Evolutionary conservation across 192 early-diverging fungal species (phyloP), one percentile per base, ranked within the genome.

Genomic region (Thoreauomyces humboldtii): DNA sequence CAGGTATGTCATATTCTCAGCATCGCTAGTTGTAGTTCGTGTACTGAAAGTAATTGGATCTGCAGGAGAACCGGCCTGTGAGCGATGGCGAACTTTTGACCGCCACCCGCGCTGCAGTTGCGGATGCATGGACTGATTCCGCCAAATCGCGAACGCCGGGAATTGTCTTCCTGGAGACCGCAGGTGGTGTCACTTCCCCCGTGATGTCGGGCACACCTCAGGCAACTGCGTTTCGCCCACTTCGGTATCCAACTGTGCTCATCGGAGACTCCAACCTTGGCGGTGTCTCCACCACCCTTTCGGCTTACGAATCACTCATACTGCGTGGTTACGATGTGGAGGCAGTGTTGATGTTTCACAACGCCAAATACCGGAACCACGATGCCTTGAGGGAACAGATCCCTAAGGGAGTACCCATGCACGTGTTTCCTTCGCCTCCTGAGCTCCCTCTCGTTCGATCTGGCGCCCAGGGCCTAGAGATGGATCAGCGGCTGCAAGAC

Each of bases 201-300:
- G 76, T 86, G 14, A 88, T 87, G 81, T 89, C 86, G 42, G 87
- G 89, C 28, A 86, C 83, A 35, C 51, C 83, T 9, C 91, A 93
- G 71, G 76, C 77, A 27, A 81, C 80, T 21, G 83, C 90, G 50
- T 91, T 86, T 70, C 80, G 88, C 24, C 73, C 85, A 0, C 71
- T 93, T 7, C 76, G 87, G 7, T 54, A 88, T 12, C 88, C 89
- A n/a, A 79, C 80, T 19, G 56, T 93, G 28, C 75, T 93, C 0
- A 69, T 93, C 19, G 91, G 91, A 12, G 91, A 93, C 63, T 69
- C 83, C 21, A 77, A 80, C n/a, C 74, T 93, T 14, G 91, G 91
- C 33, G 91, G 91, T 1, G 91, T 93, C 50, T 89, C 88, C 0
- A 91, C 91, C 0, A 91, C 91, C 14, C 52, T 92, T 25, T 82